Evolutionary conservation across 495 filamentous ascomycete genomes (phyloP).

Genomic region (Parachaetomium inaequale): DNA sequence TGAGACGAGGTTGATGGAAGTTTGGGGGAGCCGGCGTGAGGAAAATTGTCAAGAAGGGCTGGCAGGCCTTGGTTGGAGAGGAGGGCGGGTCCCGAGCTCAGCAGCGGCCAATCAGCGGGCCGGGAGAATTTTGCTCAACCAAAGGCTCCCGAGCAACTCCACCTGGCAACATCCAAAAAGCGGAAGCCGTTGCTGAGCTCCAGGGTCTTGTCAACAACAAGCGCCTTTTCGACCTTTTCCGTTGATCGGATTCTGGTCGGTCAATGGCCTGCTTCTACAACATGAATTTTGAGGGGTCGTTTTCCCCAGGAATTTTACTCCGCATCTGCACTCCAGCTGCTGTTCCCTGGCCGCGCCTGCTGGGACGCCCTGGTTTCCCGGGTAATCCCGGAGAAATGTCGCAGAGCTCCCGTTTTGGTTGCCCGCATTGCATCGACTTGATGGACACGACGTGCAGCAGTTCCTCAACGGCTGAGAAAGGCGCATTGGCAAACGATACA

Average conservation of each 20-base stretch:
- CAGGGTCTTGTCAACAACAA: not conserved
- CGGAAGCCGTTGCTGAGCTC: not conserved
- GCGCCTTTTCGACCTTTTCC: not conserved
- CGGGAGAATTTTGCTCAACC: conserved; percentile 22
- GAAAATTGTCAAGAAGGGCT: conserved; percentile 38
- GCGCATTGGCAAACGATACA: not conserved
- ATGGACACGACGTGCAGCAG: not conserved
- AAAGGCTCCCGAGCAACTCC: conserved; percentile 19
- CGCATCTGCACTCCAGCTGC: not conserved
- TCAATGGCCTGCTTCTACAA: not conserved
- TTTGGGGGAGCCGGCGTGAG: conserved; percentile 33
- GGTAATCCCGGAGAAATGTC: conserved; percentile 26
- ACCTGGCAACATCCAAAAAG: conserved; percentile 18
- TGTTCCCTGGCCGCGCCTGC: no score
- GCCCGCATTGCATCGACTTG: not conserved
- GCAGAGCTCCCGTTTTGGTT: conserved; percentile 10
- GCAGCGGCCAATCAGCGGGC: conserved; percentile 9
- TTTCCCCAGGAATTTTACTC: not conserved
- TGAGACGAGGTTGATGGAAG: conserved; percentile 34
- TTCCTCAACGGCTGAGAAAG: not conserved
- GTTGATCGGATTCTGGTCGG: not conserved
- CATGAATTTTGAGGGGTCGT: not conserved
- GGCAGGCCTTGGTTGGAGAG: conserved; percentile 32
- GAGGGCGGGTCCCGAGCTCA: conserved; percentile 20
- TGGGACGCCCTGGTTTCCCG: conserved; percentile 11